These are phyloP conservation scores for Neckera pumila DNA, from an alignment of 225 moss, liverwort and hornwort genomes.

Conservation along the genomic window DNA sequence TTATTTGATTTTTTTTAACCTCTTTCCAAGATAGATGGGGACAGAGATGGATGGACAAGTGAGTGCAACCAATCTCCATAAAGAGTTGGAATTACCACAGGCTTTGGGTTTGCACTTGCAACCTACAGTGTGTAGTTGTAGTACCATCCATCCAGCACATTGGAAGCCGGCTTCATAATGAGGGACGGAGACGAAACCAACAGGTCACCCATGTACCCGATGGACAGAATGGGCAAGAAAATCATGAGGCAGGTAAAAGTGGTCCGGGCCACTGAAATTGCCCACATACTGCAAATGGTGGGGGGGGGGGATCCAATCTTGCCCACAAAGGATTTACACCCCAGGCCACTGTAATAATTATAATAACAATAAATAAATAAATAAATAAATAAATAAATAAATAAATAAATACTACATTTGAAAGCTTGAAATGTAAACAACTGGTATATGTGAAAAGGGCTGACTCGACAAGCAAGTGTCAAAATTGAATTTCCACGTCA, in stretches of 20 bases:
- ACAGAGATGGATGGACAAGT: too few relatives aligned
- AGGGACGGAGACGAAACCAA: not conserved
- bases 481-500: not conserved
- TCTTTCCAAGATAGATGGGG: not conserved
- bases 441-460: too few relatives aligned
- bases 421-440: too few relatives aligned
- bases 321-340: not conserved
- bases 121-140: conserved; percentile 11
- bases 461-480: rapidly evolving
- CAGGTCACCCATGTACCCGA: not conserved
- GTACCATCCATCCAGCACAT: not conserved
- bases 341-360: not conserved
- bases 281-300: not conserved
- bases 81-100: not conserved
- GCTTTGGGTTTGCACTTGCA: conserved; percentile 7
- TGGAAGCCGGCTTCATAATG: conserved; percentile 7
- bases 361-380: too few relatives aligned
- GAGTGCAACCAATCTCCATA: not conserved
- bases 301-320: rapidly evolving
- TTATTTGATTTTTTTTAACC: not conserved
- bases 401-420: too few relatives aligned
- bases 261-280: not conserved
- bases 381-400: too few relatives aligned
- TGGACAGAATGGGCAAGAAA: not conserved
- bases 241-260: not conserved